Evolutionary conservation across 2,329 filamentous ascomycete species (phyloP).

Genomic region (Sarocladium oryzae): DNA sequence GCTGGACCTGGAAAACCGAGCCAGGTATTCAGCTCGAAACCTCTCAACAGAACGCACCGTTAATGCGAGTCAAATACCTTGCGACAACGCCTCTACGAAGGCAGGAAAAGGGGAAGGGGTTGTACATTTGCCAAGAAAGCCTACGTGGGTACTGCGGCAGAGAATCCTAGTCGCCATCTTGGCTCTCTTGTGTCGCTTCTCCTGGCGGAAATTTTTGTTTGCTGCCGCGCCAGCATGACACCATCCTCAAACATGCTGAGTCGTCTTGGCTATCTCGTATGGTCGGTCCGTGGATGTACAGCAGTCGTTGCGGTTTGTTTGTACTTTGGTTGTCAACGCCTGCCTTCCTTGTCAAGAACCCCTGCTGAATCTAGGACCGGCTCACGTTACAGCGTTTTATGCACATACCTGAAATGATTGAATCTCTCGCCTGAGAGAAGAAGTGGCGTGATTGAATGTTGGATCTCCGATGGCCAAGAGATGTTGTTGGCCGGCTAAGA

Average conservation of each 20-base stretch:
- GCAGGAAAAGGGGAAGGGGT: too few species aligned
- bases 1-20: too few species aligned
- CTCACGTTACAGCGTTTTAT: not conserved
- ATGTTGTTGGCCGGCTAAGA: not conserved
- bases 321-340: too few species aligned
- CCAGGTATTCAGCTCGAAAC: not conserved
- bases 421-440: too few species aligned
- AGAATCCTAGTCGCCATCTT: too few species aligned
- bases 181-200: too few species aligned
- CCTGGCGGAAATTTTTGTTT: not conserved
- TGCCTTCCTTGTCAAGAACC: not conserved
- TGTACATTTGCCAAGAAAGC: too few species aligned
- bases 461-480: not conserved
- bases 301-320: too few species aligned
- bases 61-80: not conserved
- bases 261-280: not conserved
- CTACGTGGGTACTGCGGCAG: too few species aligned
- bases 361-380: slow-evolving; percentile 1
- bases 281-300: too few species aligned
- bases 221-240: slow-evolving; percentile 1
- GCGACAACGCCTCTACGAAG: too few species aligned
- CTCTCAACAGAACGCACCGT: not conserved
- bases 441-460: not conserved
- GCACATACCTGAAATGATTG: not conserved
- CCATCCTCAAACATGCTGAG: slow-evolving; percentile 1